Conservation (phyloP, 2,329 filamentous ascomycete genomes). For the Ceratocystiopsis sp. region DNA sequence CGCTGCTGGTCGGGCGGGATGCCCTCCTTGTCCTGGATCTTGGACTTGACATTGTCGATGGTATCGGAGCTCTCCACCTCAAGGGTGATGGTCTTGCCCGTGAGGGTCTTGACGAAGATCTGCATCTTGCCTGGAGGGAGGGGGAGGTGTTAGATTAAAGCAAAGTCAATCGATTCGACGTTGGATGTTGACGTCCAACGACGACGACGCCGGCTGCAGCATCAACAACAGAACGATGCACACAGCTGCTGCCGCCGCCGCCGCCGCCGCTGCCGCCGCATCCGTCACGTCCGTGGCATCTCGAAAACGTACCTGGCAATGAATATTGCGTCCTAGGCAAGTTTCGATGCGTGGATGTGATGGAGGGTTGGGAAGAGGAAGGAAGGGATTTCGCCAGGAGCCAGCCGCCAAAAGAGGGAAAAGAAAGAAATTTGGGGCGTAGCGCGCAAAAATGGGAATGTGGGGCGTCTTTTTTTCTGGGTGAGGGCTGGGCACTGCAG, state of each 20-base stretch:
- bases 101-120: slow-evolving; percentile 73
- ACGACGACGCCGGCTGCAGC: no score
- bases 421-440: background rate
- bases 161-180: background rate
- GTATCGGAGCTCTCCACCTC: slow-evolving; percentile 99
- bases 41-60: slow-evolving; percentile 99
- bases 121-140: slow-evolving; percentile 46
- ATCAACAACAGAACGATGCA: slow-evolving; percentile 14
- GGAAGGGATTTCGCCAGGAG: slow-evolving; percentile 1
- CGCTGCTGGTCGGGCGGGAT: slow-evolving; percentile 99
- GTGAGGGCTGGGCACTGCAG: no score
- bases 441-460: background rate
- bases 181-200: background rate
- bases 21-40: slow-evolving; percentile 97
- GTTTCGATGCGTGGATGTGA: slow-evolving; percentile 9
- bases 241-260: background rate
- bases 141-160: slow-evolving; percentile 2
- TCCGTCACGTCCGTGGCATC: slow-evolving; percentile 2
- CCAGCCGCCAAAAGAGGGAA: background rate
- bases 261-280: background rate
- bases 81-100: slow-evolving; percentile 99
- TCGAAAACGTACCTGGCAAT: slow-evolving; percentile 13
- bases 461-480: no score
- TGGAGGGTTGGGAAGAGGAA: slow-evolving; percentile 4
- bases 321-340: slow-evolving; percentile 14